These are phyloP conservation scores for Aspergillus alliaceus DNA, from an alignment of 2,329 filamentous ascomycete species.

Conservation along the genomic window DNA sequence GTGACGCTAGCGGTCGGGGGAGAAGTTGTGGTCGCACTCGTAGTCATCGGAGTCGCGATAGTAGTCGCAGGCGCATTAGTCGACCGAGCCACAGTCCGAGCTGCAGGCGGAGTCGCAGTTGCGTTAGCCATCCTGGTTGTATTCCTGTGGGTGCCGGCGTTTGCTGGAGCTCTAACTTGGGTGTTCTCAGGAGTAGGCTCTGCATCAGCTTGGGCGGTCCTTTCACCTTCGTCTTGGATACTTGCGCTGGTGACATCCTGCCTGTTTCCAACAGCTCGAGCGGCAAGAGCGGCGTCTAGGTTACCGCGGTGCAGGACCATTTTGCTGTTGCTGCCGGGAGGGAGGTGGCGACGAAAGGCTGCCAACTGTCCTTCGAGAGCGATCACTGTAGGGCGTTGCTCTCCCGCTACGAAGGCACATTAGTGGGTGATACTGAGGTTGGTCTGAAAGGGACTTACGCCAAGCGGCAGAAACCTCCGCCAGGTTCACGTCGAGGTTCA, in stretches of 20 bases:
- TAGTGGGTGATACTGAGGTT: neutral
- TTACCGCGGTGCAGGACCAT: neutral
- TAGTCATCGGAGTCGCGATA: no score
- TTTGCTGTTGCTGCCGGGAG: neutral
- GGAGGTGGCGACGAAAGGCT: neutral
- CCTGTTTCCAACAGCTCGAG: neutral
- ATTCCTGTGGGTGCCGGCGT: no score
- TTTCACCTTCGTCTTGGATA: no score
- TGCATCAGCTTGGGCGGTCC: no score
- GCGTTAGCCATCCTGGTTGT: no score
- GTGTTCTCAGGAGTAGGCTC: no score
- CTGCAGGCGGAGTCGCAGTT: no score
- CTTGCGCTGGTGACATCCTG: no score
- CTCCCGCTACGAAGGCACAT: neutral
- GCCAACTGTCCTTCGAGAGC: neutral
- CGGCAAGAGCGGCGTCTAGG: neutral
- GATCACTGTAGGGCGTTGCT: neutral
- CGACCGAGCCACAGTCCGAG: no score
- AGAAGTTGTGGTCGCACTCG: no score
- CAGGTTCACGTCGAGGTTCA: neutral
- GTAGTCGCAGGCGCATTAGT: neutral
- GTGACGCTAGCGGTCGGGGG: no score
- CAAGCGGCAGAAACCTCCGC: neutral
- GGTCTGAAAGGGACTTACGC: neutral
- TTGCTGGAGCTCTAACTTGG: no score